These are phyloP conservation scores for Laguncularia racemosa DNA, from an alignment of 345 rosid species.

Conservation along the genomic window DNA sequence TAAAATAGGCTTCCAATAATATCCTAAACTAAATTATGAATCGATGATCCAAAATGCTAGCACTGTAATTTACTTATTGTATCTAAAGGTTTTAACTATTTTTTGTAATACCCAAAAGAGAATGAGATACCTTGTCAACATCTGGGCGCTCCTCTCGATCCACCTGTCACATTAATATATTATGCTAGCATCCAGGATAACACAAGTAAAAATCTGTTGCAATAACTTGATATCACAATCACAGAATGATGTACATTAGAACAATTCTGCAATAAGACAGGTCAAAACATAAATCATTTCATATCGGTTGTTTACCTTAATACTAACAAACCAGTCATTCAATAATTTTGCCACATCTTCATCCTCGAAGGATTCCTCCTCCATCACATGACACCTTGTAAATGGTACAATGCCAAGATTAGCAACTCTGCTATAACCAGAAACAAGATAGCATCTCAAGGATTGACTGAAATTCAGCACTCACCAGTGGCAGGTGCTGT, in stretches of 20 bases:
- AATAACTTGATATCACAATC: neutral
- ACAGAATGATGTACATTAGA: no score
- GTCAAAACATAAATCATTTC: neutral
- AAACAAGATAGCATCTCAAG: neutral
- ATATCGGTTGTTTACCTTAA: slow-evolving; percentile 46
- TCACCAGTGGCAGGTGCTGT: slow-evolving; percentile 99
- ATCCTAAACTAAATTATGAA: no score
- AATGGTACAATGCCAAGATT: slow-evolving; percentile 2
- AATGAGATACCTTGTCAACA: slow-evolving; percentile 69
- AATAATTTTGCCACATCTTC: slow-evolving; percentile 70
- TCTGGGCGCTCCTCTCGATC: slow-evolving; percentile 97
- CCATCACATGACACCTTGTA: slow-evolving; percentile 96
- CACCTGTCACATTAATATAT: slow-evolving; percentile 42
- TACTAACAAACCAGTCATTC: slow-evolving; percentile 71
- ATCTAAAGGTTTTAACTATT: no score
- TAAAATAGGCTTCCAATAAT: no score
- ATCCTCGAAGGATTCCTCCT: slow-evolving; percentile 85
- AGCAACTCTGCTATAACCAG: neutral
- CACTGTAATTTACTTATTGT: no score
- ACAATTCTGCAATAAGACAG: no score
- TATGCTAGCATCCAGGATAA: slow-evolving; percentile 13
- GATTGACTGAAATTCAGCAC: slow-evolving; percentile 15
- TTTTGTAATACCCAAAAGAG: neutral
- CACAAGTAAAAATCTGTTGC: slow-evolving; percentile 1
- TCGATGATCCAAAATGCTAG: no score